Conservation (phyloP, 805 yeast species). For the Dipodascus geniculatus region DNA sequence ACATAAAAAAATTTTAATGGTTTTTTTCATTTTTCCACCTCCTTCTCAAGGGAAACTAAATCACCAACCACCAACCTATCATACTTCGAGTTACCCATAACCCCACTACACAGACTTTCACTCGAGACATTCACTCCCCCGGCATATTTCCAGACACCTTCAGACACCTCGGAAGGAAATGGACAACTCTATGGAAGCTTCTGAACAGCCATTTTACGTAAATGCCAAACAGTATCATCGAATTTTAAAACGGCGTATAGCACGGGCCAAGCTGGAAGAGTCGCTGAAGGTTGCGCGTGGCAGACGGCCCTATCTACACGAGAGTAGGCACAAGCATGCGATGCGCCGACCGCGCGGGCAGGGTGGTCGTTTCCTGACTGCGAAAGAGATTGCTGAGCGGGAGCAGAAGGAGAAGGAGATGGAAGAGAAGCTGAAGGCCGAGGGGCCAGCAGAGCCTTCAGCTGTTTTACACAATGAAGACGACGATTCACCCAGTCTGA, state of each 20-base stretch:
- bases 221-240: conserved; percentile 97
- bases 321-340: conserved; percentile 96
- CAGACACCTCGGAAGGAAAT: not conserved
- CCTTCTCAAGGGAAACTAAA: not conserved
- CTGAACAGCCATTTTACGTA: conserved; percentile 90
- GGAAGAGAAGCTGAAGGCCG: not conserved
- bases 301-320: conserved; percentile 88
- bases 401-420: conserved; percentile 31
- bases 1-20: not conserved
- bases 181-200: not conserved
- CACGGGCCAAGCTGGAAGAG: conserved; percentile 89
- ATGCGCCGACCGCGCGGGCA: conserved; percentile 99
- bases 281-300: conserved; percentile 77
- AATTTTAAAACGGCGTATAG: conserved; percentile 82
- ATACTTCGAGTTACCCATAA: not conserved
- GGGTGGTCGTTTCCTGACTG: conserved; percentile 94
- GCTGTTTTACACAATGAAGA: not conserved
- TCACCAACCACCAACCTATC: conserved; percentile 1
- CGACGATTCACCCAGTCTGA: not conserved
- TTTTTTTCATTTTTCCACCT: not conserved
- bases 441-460: not conserved
- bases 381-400: conserved; percentile 63
- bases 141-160: not conserved
- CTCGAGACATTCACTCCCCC: not conserved
- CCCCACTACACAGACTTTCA: not conserved